Percentiles rank a stretch among this genome's conserved stretches.
Evolutionary conservation across 202 grass and related monocot genomes (phyloP).

Genomic region (Brachypodium distachyon): DNA sequence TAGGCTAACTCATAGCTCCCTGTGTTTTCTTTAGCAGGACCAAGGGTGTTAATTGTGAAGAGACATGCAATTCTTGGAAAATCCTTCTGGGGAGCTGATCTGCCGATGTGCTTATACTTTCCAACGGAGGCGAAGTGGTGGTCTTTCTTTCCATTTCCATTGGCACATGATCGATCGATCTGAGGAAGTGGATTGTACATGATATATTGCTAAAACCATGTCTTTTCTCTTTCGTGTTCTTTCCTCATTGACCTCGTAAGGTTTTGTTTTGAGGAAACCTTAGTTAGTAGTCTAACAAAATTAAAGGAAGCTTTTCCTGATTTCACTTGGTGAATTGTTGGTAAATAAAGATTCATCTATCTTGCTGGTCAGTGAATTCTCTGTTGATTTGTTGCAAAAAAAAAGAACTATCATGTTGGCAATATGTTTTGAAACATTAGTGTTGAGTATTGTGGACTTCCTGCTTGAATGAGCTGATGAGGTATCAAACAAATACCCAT

Average conservation of each 20-base stretch:
- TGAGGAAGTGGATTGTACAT: slow-evolving; percentile 28
- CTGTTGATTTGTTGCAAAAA: too few relatives aligned
- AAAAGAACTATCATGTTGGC: neutral
- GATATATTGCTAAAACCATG: neutral
- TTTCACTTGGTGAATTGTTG: neutral
- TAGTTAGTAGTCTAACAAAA: slow-evolving; percentile 1
- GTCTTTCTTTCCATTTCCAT: too few relatives aligned
- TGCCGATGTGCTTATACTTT: neutral
- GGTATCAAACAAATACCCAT: neutral
- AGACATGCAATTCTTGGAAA: slow-evolving; percentile 15
- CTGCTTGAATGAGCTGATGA: neutral
- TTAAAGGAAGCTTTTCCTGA: neutral
- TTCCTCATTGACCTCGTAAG: neutral
- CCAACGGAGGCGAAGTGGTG: too few relatives aligned
- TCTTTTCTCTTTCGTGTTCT: neutral
- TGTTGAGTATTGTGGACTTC: neutral
- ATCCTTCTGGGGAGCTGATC: neutral
- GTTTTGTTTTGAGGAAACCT: neutral
- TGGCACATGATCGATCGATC: too few relatives aligned
- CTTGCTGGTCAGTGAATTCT: too few relatives aligned
- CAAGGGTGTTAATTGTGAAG: neutral
- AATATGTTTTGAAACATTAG: neutral
- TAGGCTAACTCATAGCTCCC: neutral
- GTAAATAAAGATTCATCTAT: neutral
- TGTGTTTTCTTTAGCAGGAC: neutral